Conservation (phyloP, 805 yeast species). For the Spathaspora arborariae region DNA sequence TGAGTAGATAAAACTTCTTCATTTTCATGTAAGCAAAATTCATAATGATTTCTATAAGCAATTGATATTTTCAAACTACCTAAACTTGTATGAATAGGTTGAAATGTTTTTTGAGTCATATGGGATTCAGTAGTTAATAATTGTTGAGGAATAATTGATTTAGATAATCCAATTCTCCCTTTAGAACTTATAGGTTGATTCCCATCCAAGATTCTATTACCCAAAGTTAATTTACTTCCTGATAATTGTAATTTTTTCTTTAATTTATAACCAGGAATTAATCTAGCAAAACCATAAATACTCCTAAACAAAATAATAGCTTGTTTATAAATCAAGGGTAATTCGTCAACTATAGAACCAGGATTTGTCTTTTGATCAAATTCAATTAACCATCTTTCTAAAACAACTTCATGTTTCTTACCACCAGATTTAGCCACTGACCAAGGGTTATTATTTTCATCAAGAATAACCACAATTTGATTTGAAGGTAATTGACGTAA, state of each 20-base stretch:
- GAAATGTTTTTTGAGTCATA: conserved; percentile 57
- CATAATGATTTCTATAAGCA: conserved; percentile 69
- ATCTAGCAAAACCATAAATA: conserved; percentile 58
- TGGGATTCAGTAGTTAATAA: conserved; percentile 41
- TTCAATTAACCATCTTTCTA: conserved; percentile 92
- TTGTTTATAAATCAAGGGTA: conserved; percentile 69
- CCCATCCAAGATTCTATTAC: conserved; percentile 70
- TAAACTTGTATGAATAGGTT: conserved; percentile 68
- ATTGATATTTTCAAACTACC: conserved; percentile 76
- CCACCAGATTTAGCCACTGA: conserved; percentile 53
- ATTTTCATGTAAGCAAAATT: conserved; percentile 63
- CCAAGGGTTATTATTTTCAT: conserved; percentile 51
- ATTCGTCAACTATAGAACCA: conserved; percentile 42
- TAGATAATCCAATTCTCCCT: conserved; percentile 82
- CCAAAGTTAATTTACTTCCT: conserved; percentile 37
- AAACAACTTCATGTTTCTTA: conserved; percentile 76
- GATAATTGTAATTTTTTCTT: conserved; percentile 25
- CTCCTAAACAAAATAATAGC: conserved; percentile 72
- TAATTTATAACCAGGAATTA: conserved; percentile 71
- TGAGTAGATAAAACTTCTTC: conserved; percentile 62
- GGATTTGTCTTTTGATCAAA: conserved; percentile 48
- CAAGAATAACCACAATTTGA: conserved; percentile 58
- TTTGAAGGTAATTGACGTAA: conserved; percentile 52
- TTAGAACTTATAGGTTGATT: conserved; percentile 71
- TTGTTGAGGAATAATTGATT: conserved; percentile 50